Percentiles rank a stretch among this genome's conserved stretches.
These are phyloP conservation scores for Amoeboaphelidium protococcarum DNA, from an alignment of 371 early-diverging fungal genomes.

Conservation along the genomic window DNA sequence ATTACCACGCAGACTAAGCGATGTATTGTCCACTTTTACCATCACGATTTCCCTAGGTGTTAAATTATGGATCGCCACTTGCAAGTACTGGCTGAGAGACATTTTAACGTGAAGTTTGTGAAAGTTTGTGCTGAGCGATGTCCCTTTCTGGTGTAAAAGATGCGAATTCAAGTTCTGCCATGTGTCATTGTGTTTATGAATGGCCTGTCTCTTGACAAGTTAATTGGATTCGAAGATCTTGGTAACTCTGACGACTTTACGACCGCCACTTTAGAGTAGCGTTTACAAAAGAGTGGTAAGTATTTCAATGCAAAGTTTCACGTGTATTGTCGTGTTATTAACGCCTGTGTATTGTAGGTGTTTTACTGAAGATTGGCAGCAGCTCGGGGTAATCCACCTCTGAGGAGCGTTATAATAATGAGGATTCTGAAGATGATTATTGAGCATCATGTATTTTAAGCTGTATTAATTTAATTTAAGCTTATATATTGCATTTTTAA, in stretches of 20 bases:
- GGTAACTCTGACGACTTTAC: conserved; percentile 63
- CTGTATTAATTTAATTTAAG: too few species aligned
- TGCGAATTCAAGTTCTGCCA: conserved; percentile 63
- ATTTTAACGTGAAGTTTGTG: conserved; percentile 57
- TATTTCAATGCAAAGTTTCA: too few species aligned
- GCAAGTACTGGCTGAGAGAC: conserved; percentile 39
- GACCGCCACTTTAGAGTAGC: conserved; percentile 42
- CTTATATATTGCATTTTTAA: too few species aligned
- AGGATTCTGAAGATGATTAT: too few species aligned
- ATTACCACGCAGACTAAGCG: conserved; percentile 43
- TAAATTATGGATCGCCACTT: conserved; percentile 76
- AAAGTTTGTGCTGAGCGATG: conserved; percentile 61
- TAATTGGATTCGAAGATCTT: conserved; percentile 84
- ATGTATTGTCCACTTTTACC: conserved; percentile 65
- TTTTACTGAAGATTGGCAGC: too few species aligned
- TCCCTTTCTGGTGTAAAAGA: conserved; percentile 69
- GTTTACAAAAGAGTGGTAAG: conserved; percentile 33
- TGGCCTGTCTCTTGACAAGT: conserved; percentile 39
- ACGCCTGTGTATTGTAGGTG: too few species aligned
- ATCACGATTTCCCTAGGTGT: conserved; percentile 73
- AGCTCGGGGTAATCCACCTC: too few species aligned
- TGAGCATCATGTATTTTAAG: too few species aligned
- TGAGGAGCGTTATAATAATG: too few species aligned
- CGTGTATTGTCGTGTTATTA: too few species aligned
- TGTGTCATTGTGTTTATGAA: conserved; percentile 59